A percentile compares a stretch with the other conserved stretches of the same genome.
phyloP scores from a whole-genome alignment of 352 stramenopile genomes.

The Phytopythium helicoides region DNA sequence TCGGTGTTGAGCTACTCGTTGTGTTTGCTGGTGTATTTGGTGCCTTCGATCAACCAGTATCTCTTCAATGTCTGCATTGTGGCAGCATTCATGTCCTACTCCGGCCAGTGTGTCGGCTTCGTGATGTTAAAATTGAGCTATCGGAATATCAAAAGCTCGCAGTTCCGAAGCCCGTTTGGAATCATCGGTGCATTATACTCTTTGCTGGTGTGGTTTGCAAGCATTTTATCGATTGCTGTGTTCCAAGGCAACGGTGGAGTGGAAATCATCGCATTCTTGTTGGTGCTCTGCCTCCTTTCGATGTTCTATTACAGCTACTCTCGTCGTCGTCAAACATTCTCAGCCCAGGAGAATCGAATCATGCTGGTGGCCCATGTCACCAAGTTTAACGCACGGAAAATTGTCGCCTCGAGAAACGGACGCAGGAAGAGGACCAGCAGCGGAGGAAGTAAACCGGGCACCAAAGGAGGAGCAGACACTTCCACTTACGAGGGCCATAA shows the following conservation, averaged over 20 bases:
- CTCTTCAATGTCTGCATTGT: constrained; percentile 38
- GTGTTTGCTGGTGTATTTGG: constrained; percentile 30
- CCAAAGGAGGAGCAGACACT: constrained; percentile 5
- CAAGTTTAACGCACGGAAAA: constrained; percentile 21
- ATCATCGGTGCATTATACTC: constrained; percentile 25
- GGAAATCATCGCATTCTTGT: constrained; percentile 18
- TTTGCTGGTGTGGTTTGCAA: constrained; percentile 25
- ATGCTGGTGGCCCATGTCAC: constrained; percentile 47
- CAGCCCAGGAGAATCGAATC: constrained; percentile 32
- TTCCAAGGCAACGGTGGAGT: constrained; percentile 30
- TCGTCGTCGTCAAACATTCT: constrained; percentile 33
- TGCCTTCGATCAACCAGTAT: constrained; percentile 15
- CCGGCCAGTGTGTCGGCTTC: constrained; percentile 37
- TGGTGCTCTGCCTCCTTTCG: constrained; percentile 13
- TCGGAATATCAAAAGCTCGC: constrained; percentile 33
- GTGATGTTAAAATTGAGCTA: constrained; percentile 44
- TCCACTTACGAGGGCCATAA: constrained; percentile 5
- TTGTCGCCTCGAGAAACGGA: constrained; percentile 11
- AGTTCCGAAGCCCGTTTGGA: constrained; percentile 41
- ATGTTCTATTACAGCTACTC: constrained; percentile 41
- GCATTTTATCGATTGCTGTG: constrained; percentile 15
- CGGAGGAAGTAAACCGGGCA: constrained; percentile 6
- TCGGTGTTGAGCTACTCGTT: constrained; percentile 26
- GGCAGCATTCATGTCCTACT: constrained; percentile 38
- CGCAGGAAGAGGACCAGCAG: constrained; percentile 2